Conservation (phyloP, 768 basidiomycete species). For the Hysterangium stoloniferum region DNA sequence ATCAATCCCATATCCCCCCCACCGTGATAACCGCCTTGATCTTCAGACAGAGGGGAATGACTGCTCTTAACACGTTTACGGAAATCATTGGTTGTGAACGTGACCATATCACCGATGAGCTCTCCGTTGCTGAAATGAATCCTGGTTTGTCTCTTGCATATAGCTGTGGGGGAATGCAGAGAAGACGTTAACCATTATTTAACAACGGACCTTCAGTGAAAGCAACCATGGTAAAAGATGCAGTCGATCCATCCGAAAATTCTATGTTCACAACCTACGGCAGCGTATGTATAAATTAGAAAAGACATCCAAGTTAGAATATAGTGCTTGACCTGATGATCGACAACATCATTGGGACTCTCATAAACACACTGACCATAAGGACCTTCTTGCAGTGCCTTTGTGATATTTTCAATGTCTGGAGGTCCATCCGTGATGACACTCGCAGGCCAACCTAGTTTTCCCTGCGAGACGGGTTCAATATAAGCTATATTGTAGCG, state of each 20-base stretch:
- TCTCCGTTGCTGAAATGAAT: slow-evolving; percentile 85
- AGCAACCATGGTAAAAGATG: slow-evolving; percentile 86
- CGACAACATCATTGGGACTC: slow-evolving; percentile 77
- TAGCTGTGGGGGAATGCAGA: no score
- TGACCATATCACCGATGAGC: slow-evolving; percentile 89
- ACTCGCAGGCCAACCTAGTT: slow-evolving; percentile 55
- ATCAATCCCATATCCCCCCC: slow-evolving; percentile 78
- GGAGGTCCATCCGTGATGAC: slow-evolving; percentile 73
- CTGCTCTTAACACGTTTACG: slow-evolving; percentile 30
- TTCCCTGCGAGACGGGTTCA: slow-evolving; percentile 45
- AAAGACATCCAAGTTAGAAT: no score
- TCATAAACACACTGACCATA: slow-evolving; percentile 87
- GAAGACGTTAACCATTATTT: no score
- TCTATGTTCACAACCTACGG: slow-evolving; percentile 81
- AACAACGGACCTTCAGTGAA: slow-evolving; percentile 45
- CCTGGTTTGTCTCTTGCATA: slow-evolving; percentile 78
- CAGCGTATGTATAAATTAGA: no score
- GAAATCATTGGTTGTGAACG: slow-evolving; percentile 79
- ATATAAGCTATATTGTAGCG: no score
- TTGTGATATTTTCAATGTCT: slow-evolving; percentile 79
- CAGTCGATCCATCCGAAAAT: slow-evolving; percentile 74
- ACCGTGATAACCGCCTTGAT: slow-evolving; percentile 69
- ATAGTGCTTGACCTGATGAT: slow-evolving; percentile 56
- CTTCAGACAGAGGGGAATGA: slow-evolving; percentile 36
- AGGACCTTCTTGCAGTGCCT: slow-evolving; percentile 63